Conservation (phyloP, 352 stramenopile genomes). For the Globisporangium radiosum region DNA sequence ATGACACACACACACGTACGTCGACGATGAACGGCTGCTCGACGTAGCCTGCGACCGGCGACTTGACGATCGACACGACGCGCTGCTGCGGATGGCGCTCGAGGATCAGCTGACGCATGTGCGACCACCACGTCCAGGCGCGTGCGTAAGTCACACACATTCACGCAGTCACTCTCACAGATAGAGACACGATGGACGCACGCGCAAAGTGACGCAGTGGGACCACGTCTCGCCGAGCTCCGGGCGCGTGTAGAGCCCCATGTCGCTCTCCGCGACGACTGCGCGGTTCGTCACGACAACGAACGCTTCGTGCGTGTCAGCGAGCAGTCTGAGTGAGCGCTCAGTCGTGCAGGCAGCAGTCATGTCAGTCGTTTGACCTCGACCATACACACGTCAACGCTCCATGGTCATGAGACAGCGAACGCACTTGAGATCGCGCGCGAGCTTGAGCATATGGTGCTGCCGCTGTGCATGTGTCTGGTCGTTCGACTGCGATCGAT, state of each 20-base stretch:
- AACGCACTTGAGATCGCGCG: conserved; percentile 47
- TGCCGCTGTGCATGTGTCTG: conserved; percentile 33
- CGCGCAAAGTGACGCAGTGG: conserved; percentile 60
- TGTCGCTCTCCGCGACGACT: conserved; percentile 29
- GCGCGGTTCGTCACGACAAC: conserved; percentile 63
- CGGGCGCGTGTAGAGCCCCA: conserved; percentile 52
- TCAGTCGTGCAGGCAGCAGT: too few relatives aligned
- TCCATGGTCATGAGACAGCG: not conserved
- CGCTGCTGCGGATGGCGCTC: conserved; percentile 45
- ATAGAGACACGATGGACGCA: conserved; percentile 6
- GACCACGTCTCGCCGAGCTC: conserved; percentile 61
- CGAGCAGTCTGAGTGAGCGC: conserved; percentile 32
- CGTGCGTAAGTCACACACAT: not conserved
- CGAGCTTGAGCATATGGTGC: conserved; percentile 39
- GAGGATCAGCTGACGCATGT: conserved; percentile 39
- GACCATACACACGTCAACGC: not conserved
- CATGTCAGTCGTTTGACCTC: not conserved
- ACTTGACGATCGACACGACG: conserved; percentile 60
- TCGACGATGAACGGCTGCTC: conserved; percentile 62
- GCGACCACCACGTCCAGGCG: too few relatives aligned
- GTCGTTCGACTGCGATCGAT: conserved; percentile 21
- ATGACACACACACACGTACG: conserved; percentile 16
- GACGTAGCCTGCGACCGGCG: conserved; percentile 39
- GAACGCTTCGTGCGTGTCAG: conserved; percentile 59
- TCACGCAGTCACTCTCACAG: too few relatives aligned